Evolutionary conservation across 1,284 basidiomycete genomes (phyloP).

Genomic region (Cutaneotrichosporon mucoides): DNA sequence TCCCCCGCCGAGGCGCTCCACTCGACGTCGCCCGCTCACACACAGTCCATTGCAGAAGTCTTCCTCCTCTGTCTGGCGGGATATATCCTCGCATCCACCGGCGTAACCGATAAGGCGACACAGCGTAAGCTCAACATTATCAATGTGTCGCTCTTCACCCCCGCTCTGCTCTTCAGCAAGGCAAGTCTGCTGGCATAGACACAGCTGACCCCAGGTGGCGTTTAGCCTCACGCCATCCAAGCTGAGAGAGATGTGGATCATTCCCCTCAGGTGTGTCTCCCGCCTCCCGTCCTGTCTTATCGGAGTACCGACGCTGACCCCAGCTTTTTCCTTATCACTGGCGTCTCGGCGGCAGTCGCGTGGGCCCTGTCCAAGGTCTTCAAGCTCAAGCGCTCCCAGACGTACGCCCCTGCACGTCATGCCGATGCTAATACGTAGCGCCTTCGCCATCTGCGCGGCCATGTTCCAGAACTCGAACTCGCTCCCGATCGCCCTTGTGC

Average conservation of each 20-base stretch:
- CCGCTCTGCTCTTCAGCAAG: slow-evolving; percentile 87
- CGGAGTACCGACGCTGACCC: background rate
- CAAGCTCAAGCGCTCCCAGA: slow-evolving; percentile 48
- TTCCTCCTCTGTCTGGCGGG: slow-evolving; percentile 82
- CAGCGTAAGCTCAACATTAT: slow-evolving; percentile 64
- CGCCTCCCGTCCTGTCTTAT: too few relatives aligned
- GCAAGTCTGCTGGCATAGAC: slow-evolving; percentile 55
- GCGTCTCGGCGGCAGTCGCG: slow-evolving; percentile 55
- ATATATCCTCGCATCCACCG: slow-evolving; percentile 70
- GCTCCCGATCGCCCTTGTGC: slow-evolving; percentile 80
- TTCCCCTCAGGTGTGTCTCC: slow-evolving; percentile 68
- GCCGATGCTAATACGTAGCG: slow-evolving; percentile 24
- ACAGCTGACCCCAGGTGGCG: slow-evolving; percentile 34
- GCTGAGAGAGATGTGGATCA: slow-evolving; percentile 82
- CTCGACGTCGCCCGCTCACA: too few relatives aligned
- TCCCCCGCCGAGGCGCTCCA: too few relatives aligned
- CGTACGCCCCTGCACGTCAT: background rate
- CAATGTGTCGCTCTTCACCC: slow-evolving; percentile 78
- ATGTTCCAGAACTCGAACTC: slow-evolving; percentile 67
- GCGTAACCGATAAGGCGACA: slow-evolving; percentile 81
- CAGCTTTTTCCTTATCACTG: slow-evolving; percentile 65
- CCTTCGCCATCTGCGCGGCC: slow-evolving; percentile 73
- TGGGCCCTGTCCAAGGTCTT: slow-evolving; percentile 47
- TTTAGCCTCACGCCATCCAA: slow-evolving; percentile 59
- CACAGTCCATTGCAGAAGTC: slow-evolving; percentile 81